Evolutionary conservation across 441 rosid genomes (phyloP).

Genomic region (Flueggea neowawraea): DNA sequence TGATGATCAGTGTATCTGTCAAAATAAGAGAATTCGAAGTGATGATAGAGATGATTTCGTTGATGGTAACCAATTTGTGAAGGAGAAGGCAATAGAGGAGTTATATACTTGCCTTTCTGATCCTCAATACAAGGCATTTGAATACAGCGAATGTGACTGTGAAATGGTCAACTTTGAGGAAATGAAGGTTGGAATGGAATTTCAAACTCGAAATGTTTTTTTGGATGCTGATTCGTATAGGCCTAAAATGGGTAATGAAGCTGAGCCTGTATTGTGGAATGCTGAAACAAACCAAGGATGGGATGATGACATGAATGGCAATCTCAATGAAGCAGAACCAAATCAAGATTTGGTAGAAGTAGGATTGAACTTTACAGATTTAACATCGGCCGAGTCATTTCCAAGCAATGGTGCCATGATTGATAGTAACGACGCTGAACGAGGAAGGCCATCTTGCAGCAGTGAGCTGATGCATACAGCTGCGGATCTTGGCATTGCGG

Average conservation of each 20-base stretch:
- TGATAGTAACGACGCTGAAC: too few relatives aligned
- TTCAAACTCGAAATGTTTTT: neutral
- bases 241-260: conserved; percentile 19
- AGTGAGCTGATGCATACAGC: too few relatives aligned
- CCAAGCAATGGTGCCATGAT: conserved; percentile 6
- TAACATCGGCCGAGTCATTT: conserved; percentile 10
- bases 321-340: conserved; percentile 13
- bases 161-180: conserved; percentile 17
- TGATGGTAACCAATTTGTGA: conserved; percentile 15
- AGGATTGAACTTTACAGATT: conserved; percentile 16
- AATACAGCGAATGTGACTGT: conserved; percentile 12
- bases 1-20: conserved; percentile 14
- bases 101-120: conserved; percentile 18
- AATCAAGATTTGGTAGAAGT: conserved; percentile 13
- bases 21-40: conserved; percentile 5
- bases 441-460: too few relatives aligned
- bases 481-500: conserved; percentile 3
- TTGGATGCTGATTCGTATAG: conserved; percentile 6
- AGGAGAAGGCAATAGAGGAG: conserved; percentile 20
- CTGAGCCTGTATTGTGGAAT: conserved; percentile 12
- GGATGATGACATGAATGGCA: conserved; percentile 8
- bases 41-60: conserved; percentile 7
- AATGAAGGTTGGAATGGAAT: conserved; percentile 15
- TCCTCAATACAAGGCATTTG: conserved; percentile 21
- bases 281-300: conserved; percentile 10